Evolutionary conservation across 2,329 filamentous ascomycete species (phyloP).

Genomic region (Orbilia ellipsospora): DNA sequence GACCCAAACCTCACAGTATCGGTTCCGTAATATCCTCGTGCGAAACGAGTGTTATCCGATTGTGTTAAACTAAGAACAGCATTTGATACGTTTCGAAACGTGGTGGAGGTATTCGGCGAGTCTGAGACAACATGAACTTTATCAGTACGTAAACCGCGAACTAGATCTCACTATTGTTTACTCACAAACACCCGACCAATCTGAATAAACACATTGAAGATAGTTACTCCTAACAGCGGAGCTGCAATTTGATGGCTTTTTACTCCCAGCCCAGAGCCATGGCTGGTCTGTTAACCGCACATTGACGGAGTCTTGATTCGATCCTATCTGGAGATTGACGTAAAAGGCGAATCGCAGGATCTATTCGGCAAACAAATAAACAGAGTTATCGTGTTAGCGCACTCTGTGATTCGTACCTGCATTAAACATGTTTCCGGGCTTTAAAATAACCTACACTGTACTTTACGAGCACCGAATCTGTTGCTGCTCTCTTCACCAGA

Average conservation of each 20-base stretch:
- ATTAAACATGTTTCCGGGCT: background rate
- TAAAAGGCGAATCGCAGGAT: slow-evolving; percentile 37
- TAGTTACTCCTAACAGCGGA: slow-evolving; percentile 24
- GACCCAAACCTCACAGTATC: slow-evolving; percentile 36
- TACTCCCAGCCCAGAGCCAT: slow-evolving; percentile 41
- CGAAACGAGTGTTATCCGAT: slow-evolving; percentile 25
- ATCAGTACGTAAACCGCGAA: background rate
- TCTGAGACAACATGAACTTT: slow-evolving; percentile 3
- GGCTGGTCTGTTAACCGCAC: slow-evolving; percentile 44
- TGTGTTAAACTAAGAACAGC: slow-evolving; percentile 20
- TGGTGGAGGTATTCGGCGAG: slow-evolving; percentile 8
- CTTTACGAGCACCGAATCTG: slow-evolving; percentile 35
- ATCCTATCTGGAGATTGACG: slow-evolving; percentile 37
- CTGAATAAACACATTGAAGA: slow-evolving; percentile 36
- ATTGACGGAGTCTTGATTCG: slow-evolving; percentile 32
- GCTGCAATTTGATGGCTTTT: slow-evolving; percentile 36
- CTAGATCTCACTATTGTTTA: background rate
- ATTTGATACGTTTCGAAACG: slow-evolving; percentile 41
- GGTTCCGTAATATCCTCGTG: slow-evolving; percentile 42
- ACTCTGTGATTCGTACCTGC: background rate
- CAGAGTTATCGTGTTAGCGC: background rate
- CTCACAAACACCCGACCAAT: slow-evolving; percentile 49
- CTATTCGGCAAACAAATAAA: slow-evolving; percentile 5
- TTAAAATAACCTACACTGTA: slow-evolving; percentile 35
- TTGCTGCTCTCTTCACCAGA: slow-evolving; percentile 43